Base-by-base conservation (phyloP, 495 filamentous ascomycete species). In the Geoglossum glabrum region DNA sequence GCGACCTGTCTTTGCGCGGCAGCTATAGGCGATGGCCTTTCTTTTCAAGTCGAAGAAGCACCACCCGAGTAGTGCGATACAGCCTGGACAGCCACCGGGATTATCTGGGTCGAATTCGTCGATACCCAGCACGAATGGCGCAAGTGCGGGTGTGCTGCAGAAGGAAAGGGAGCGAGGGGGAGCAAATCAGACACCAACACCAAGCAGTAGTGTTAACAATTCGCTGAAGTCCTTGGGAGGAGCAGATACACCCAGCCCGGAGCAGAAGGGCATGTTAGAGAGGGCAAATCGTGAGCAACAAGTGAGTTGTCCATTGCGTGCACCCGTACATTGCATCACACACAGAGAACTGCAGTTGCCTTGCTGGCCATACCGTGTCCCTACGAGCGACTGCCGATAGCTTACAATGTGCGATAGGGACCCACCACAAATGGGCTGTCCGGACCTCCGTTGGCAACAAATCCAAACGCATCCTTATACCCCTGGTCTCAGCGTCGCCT, bases 1-100 rank as follows among this genome's bases (percentile, higher is more conserved):
- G 90, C 38, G 93, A 97, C 77, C 97, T 96, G 79, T 97, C 97
- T 74, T 76, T 97, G 56, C 97, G 97, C 93, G 93, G 93, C 51
- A 99, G 97, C 62, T 90, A 92, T 66, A 97, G 97, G 80, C 31
- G 15, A 86, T 86, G 82, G 79, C 80, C 58, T 86, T 85, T 68
- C 74, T 86, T 60, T 84, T 84, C 73, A 82, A 82, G 68, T 80
- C 77, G 55, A 83, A 82, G 68, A 84, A 84, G 69, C 72, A 79
- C 64, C 71, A 75, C 64, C 71, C 75, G 58, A 68, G 60, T 57
- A 67, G 63, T 51, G 71, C 47, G 55, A 13, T 52, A 10, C 31
- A 28, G 25, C 47, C 30, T 27, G 43, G 30, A 19, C 38, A 58
- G 19, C 43, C 34, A 28, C n/a, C 56, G 3, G 28, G 38, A 3